Evolutionary conservation across 805 yeast genomes (phyloP).

Genomic region (Lachancea kluyveri): DNA sequence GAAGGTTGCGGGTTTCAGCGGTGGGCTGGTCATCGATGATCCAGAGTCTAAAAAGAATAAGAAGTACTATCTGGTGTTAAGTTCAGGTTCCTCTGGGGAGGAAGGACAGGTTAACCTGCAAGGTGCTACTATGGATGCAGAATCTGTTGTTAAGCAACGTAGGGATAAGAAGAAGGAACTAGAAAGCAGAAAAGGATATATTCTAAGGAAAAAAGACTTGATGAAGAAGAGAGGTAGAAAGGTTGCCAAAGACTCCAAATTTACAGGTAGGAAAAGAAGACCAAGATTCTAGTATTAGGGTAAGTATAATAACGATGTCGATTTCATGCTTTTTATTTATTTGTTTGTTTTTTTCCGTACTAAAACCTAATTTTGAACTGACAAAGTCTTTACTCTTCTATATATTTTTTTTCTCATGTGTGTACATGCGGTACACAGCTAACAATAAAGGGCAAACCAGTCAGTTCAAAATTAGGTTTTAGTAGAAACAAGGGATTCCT

Average conservation of each 20-base stretch:
- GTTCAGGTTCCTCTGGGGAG: constrained; percentile 64
- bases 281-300: constrained; percentile 45
- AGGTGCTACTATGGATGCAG: constrained; percentile 76
- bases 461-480: no score
- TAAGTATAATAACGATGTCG: no score
- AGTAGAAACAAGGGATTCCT: no score
- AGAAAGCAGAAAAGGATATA: constrained; percentile 76
- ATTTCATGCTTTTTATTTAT: not conserved
- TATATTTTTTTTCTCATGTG: no score
- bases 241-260: constrained; percentile 87
- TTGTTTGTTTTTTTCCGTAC: no score
- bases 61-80: constrained; percentile 83
- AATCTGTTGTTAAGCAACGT: constrained; percentile 38
- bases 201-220: constrained; percentile 85
- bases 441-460: no score
- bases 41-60: constrained; percentile 89
- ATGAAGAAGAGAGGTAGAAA: constrained; percentile 86
- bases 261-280: constrained; percentile 80
- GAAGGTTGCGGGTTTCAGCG: constrained; percentile 90
- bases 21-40: constrained; percentile 90
- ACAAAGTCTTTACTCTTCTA: no score
- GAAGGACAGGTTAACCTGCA: constrained; percentile 68
- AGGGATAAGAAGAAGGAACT: constrained; percentile 35
- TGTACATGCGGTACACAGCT: no score
- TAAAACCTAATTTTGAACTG: no score